These are phyloP conservation scores for Tuber indicum DNA, from an alignment of 495 filamentous ascomycete genomes.

Conservation along the genomic window DNA sequence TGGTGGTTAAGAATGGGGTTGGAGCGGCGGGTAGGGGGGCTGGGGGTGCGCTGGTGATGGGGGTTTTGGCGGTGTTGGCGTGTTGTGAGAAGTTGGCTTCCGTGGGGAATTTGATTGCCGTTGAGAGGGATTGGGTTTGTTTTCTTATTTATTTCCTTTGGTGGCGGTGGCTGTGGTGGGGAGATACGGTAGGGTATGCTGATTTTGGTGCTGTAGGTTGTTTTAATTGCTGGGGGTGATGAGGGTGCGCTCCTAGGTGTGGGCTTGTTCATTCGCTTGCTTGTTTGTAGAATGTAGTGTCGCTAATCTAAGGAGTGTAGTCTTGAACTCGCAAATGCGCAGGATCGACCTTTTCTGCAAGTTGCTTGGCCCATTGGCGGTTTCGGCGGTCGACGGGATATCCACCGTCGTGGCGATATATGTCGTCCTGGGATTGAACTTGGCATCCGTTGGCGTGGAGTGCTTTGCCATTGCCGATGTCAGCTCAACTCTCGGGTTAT, in stretches of 20 bases:
- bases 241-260: neutral
- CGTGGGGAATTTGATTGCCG: slow-evolving; percentile 52
- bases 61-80: slow-evolving; percentile 3
- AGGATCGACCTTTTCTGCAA: slow-evolving; percentile 68
- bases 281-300: slow-evolving; percentile 7
- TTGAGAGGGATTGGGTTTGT: slow-evolving; percentile 60
- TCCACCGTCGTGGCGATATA: slow-evolving; percentile 35
- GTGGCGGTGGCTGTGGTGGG: neutral
- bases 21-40: slow-evolving; percentile 8
- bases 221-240: neutral
- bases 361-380: slow-evolving; percentile 55
- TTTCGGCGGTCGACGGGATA: slow-evolving; percentile 43
- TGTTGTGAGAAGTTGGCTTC: slow-evolving; percentile 16
- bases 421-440: slow-evolving; percentile 38
- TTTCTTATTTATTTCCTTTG: neutral
- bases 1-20: slow-evolving; percentile 2
- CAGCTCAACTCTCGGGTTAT: neutral
- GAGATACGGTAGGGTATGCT: neutral
- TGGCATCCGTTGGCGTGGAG: slow-evolving; percentile 47
- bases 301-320: neutral
- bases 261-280: neutral
- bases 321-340: slow-evolving; percentile 58
- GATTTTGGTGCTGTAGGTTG: neutral
- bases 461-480: slow-evolving; percentile 46
- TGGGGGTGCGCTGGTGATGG: slow-evolving; percentile 1